Evolutionary conservation across 176 grass and related monocot genomes (phyloP), one percentile per base, ranked within the genome.

Genomic region (Oropetium thomaeum): DNA sequence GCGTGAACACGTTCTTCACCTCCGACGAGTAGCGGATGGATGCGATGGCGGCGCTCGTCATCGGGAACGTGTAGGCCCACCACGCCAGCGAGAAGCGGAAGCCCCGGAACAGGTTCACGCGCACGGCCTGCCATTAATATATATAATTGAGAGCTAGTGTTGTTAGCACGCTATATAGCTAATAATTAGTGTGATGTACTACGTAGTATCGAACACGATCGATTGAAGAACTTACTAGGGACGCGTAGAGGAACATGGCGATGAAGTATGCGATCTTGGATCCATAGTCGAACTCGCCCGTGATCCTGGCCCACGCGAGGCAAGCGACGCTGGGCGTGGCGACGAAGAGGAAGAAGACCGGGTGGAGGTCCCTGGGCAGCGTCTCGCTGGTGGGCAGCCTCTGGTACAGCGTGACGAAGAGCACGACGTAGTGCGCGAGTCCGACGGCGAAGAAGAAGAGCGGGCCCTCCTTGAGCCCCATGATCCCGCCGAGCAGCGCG

Each of bases 331-430:
- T 89, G 8, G 94, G 94, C 55, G 94, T 86, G 1, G 94, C 94
- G 25, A 97, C 88, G 74, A 97, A 97, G 33, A 97, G 77, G 65
- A 93, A 97, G 86, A 91, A 91, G 1, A 93, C 94, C 5, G 94
- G 94, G 83, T 97, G 94, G 72, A 97, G 87, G 34, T 97, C 94
- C 48, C 71, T 77, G 0, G 94, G 90, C 34, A 97, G 83, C 26
- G 94, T 93, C 83, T 93, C 90, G 66, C 90, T 97, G 1, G 94
- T 97, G 1, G 94, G 94, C 19, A 97, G 78, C 76, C 94, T 73
- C 83, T 97, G 94, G 82, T 97, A 97, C 6, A 97, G 85, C 71
- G 94, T 93, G 93, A 97, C n/a, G n/a, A n/a, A n/a, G n/a, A n/a
- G n/a, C n/a, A n/a, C n/a, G n/a, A n/a, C n/a, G n/a, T n/a, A n/a